A percentile compares a stretch with the other conserved stretches of the same genome.
phyloP scores from a whole-genome alignment of 306 rosid genomes.

The Vigna radiata region DNA sequence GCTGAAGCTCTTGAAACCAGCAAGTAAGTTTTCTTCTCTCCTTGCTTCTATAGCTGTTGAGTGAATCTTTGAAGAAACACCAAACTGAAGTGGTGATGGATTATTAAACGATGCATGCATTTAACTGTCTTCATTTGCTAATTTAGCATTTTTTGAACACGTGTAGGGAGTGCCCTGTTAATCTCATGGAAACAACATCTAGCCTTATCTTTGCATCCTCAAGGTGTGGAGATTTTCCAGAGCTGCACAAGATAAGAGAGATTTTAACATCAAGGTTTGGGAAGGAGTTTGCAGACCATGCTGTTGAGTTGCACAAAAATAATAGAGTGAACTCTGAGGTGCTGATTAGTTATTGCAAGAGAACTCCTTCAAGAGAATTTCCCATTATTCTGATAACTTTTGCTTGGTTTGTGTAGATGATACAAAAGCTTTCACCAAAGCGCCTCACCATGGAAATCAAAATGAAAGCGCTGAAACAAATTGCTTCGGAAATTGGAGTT shows the following conservation, averaged over 20 bases:
- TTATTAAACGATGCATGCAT: background rate
- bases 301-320: constrained; percentile 57
- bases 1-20: constrained; percentile 51
- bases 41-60: background rate
- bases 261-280: constrained; percentile 60
- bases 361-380: constrained; percentile 12
- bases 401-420: constrained; percentile 56
- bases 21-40: constrained; percentile 48
- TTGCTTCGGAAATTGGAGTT: constrained; percentile 61
- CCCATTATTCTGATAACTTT: constrained; percentile 27
- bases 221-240: constrained; percentile 83
- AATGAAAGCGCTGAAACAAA: constrained; percentile 52
- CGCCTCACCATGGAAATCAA: constrained; percentile 49
- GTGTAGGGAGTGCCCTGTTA: constrained; percentile 66
- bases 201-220: constrained; percentile 75
- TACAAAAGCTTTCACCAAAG: constrained; percentile 58
- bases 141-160: background rate
- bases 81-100: background rate
- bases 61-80: background rate
- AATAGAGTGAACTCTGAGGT: constrained; percentile 68
- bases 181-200: constrained; percentile 63
- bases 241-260: constrained; percentile 65
- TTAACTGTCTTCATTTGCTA: background rate
- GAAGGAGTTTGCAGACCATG: constrained; percentile 57
- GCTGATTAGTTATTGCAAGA: background rate